Percentiles rank a stretch among this genome's conserved stretches.
phyloP scores from a whole-genome alignment of 768 basidiomycete species.

The Leucocoprinus leucothites region DNA sequence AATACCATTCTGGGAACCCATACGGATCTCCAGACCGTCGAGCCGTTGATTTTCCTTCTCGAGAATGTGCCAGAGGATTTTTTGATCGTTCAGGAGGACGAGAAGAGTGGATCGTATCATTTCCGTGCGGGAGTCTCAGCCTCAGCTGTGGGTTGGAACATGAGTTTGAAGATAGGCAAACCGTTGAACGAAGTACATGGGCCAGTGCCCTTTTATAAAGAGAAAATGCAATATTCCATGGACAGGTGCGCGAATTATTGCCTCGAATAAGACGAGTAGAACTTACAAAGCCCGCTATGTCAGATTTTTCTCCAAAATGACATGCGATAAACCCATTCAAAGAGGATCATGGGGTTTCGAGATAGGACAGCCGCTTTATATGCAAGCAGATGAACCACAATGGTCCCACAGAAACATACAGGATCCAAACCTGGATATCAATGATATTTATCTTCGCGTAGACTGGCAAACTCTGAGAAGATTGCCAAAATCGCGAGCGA shows the following conservation, averaged over 20 bases:
- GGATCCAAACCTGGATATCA: constrained; percentile 30
- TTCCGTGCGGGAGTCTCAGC: constrained; percentile 43
- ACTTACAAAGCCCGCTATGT: not conserved
- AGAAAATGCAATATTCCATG: constrained; percentile 47
- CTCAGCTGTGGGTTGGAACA: constrained; percentile 50
- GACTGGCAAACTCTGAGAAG: constrained; percentile 56
- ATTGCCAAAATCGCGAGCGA: constrained; percentile 42
- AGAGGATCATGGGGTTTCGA: constrained; percentile 51
- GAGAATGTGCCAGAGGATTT: constrained; percentile 54
- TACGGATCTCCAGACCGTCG: constrained; percentile 23
- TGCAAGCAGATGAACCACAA: constrained; percentile 36
- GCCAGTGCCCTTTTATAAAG: constrained; percentile 48
- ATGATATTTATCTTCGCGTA: constrained; percentile 44
- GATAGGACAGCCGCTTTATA: constrained; percentile 45
- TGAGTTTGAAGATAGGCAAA: constrained; percentile 44
- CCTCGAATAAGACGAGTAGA: not conserved
- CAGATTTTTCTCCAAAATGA: constrained; percentile 48
- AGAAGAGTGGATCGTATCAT: constrained; percentile 38
- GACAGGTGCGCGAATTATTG: constrained; percentile 33
- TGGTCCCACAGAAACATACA: constrained; percentile 32
- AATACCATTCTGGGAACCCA: constrained; percentile 39
- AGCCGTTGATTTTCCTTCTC: constrained; percentile 43
- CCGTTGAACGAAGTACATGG: constrained; percentile 43
- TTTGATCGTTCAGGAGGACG: constrained; percentile 37
- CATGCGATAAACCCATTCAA: constrained; percentile 47